Percentiles rank a stretch among this genome's conserved stretches.
phyloP scores from a whole-genome alignment of 2,329 filamentous ascomycete genomes.

The Colletotrichum tropicicola region DNA sequence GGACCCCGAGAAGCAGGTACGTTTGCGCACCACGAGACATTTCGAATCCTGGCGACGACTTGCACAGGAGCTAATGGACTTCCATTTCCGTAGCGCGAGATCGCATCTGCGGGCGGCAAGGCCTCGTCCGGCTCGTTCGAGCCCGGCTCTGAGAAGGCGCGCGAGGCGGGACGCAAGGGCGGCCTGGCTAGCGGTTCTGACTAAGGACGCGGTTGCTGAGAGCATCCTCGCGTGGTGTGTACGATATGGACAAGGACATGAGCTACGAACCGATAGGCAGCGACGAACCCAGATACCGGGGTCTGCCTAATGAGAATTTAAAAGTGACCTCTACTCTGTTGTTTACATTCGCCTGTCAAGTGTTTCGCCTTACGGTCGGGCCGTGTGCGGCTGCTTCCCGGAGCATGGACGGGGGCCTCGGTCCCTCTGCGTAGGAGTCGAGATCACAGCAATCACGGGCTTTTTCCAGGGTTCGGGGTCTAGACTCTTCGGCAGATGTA shows the following conservation, averaged over 20 bases:
- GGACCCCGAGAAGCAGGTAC: constrained; percentile 50
- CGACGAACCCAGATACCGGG: neutral
- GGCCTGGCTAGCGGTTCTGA: constrained; percentile 38
- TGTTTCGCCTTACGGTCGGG: too few relatives aligned
- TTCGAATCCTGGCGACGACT: constrained; percentile 27
- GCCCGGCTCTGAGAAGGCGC: constrained; percentile 58
- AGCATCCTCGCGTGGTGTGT: neutral
- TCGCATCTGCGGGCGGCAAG: constrained; percentile 64
- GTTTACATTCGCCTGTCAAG: too few relatives aligned
- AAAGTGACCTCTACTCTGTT: too few relatives aligned
- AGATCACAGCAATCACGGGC: too few relatives aligned
- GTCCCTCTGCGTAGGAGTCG: too few relatives aligned
- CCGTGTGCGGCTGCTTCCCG: too few relatives aligned
- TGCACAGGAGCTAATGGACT: neutral
- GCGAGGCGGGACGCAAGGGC: constrained; percentile 63
- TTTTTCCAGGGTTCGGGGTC: too few relatives aligned
- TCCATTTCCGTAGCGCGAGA: constrained; percentile 51
- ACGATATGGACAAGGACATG: neutral
- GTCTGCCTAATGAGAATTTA: neutral
- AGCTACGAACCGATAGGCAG: neutral
- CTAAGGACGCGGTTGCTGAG: neutral
- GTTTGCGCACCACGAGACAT: constrained; percentile 36
- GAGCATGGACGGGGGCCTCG: too few relatives aligned
- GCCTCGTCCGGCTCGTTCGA: constrained; percentile 64
- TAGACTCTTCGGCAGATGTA: neutral